Evolutionary conservation across 306 rosid genomes (phyloP), one percentile per base, ranked within the genome.

Genomic region (Fragaria ananassa): DNA sequence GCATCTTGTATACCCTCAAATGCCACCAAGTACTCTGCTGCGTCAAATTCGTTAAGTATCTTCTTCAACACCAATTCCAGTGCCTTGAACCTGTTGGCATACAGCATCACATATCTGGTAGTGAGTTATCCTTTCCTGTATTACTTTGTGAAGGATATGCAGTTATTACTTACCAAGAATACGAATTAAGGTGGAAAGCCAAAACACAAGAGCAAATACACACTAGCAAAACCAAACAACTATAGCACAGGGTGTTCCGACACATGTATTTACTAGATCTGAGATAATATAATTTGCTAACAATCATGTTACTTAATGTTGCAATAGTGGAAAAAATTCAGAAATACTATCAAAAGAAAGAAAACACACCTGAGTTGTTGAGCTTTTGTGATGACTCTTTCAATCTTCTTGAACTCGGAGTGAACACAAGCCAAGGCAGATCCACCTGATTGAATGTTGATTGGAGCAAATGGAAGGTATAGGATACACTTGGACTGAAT

Each of bases 1-100:
- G 72, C 37, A 57, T 80, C 85, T 80, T 80, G 86, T 74, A 83
- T 83, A 74, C 83, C 86, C 76, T 86, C 85, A 14, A 86, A 86
- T 34, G 85, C 85, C 39, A 83, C 85, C 11, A 86, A 47, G 74
- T 83, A 86, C 76, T 83, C 89, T 11, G 87, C 85, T 39, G 85
- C 87, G n/a, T 83, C 81, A 46, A 67, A 65, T 57, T 74, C 74
- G 57, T 67, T 83, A 70, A 86, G 70, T 12, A 86, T 72, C 81
- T 78, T 86, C 85, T 82, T 86, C 65, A 86, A 68, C 35, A 83
- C 85, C 85, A 80, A 68, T 61, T 82, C 89, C 74, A 80, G 46
- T 41, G 80, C 84, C 81, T 74, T 86, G 71, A 79, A 80, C 83
- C 89, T 85, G 75, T 68, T 66, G 12, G 60, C 27, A n/a, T 14